These are phyloP conservation scores for Boletus pseudopeckii DNA, from an alignment of 768 basidiomycete species.

Conservation along the genomic window DNA sequence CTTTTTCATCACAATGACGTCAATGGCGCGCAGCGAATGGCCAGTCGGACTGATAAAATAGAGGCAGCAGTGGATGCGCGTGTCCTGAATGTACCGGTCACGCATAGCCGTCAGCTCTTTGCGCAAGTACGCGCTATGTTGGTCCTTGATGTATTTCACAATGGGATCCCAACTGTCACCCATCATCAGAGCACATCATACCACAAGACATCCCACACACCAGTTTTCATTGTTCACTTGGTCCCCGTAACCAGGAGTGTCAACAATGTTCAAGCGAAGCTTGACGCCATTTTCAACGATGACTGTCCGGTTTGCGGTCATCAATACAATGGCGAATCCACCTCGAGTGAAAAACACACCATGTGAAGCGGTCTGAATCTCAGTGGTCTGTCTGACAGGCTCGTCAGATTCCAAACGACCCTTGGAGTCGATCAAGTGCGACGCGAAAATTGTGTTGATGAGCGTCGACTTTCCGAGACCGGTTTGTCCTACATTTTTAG, in stretches of 20 bases:
- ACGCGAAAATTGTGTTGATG: slow-evolving; percentile 99
- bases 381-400: slow-evolving; percentile 91
- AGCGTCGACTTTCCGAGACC: slow-evolving; percentile 98
- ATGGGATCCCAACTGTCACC: slow-evolving; percentile 93
- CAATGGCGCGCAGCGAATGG: slow-evolving; percentile 92
- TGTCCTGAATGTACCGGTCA: slow-evolving; percentile 97
- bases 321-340: slow-evolving; percentile 8
- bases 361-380: slow-evolving; percentile 93
- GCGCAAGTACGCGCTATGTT: slow-evolving; percentile 97
- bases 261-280: slow-evolving; percentile 94
- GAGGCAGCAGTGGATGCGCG: slow-evolving; percentile 95
- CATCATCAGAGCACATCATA: background rate
- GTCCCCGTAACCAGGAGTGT: slow-evolving; percentile 98
- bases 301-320: slow-evolving; percentile 44
- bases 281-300: slow-evolving; percentile 96
- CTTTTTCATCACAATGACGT: slow-evolving; percentile 99
- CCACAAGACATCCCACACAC: slow-evolving; percentile 41
- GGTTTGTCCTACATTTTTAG: slow-evolving; percentile 70
- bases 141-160: slow-evolving; percentile 98
- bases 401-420: slow-evolving; percentile 86
- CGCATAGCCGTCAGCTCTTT: slow-evolving; percentile 99
- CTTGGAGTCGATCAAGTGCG: slow-evolving; percentile 97
- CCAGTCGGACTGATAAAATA: slow-evolving; percentile 99
- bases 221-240: slow-evolving; percentile 99
- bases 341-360: slow-evolving; percentile 46